Percentiles rank a stretch among this genome's conserved stretches.
phyloP scores from a whole-genome alignment of 768 basidiomycete species.

The Suillus ampliporus region DNA sequence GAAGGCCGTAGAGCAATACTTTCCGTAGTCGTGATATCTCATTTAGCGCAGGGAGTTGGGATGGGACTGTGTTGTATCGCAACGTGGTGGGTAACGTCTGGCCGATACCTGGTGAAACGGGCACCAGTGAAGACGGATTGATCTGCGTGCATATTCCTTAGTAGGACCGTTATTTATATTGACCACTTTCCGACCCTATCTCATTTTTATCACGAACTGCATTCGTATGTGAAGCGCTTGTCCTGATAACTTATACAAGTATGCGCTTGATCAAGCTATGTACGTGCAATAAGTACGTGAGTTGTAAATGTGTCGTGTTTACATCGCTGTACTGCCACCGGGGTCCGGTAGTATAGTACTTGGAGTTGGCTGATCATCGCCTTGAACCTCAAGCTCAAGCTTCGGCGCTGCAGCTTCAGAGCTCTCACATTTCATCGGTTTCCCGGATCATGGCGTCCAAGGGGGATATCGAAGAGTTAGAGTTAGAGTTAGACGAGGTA shows the following conservation, averaged over 20 bases:
- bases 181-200: not conserved
- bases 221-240: not conserved
- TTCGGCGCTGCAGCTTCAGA: not conserved
- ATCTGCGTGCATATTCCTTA: not conserved
- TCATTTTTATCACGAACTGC: not conserved
- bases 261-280: not conserved
- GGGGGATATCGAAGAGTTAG: slow-evolving; percentile 27
- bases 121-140: not conserved
- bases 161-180: not conserved
- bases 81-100: slow-evolving; percentile 37
- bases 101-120: slow-evolving; percentile 12
- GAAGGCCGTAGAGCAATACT: slow-evolving; percentile 28
- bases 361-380: not conserved
- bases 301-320: not conserved
- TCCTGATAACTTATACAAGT: too few species aligned
- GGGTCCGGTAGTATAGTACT: too few species aligned
- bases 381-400: not conserved
- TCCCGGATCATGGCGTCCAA: slow-evolving; percentile 29
- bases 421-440: not conserved
- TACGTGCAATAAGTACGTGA: too few species aligned
- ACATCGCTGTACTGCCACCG: not conserved
- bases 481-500: slow-evolving; percentile 34
- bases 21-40: slow-evolving; percentile 24
- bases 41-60: slow-evolving; percentile 32
- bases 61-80: slow-evolving; percentile 32